Percentiles rank a stretch among this genome's conserved stretches.
These are phyloP conservation scores for Yamadazyma membranifaciens DNA, from an alignment of 1,139 yeast genomes.

Conservation along the genomic window DNA sequence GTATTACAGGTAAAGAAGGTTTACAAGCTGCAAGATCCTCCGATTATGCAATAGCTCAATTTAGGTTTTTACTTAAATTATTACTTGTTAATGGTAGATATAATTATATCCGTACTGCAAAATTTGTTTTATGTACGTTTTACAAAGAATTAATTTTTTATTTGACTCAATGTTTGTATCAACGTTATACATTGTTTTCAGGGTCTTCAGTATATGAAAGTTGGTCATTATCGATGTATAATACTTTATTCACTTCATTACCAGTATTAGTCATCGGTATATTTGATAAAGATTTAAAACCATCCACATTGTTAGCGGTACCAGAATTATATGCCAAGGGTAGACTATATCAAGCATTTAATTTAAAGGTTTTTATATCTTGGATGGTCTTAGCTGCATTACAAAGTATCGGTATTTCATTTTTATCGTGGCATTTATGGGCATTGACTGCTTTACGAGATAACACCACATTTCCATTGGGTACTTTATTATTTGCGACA, in stretches of 20 bases:
- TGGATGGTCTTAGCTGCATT: conserved; percentile 82
- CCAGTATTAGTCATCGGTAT: conserved; percentile 94
- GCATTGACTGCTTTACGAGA: conserved; percentile 67
- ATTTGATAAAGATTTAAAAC: conserved; percentile 87
- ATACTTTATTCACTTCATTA: conserved; percentile 88
- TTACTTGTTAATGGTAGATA: conserved; percentile 93
- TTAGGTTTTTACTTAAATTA: conserved; percentile 76
- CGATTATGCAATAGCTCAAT: conserved; percentile 95
- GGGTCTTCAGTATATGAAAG: conserved; percentile 93
- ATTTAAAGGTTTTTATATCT: conserved; percentile 60
- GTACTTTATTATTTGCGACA: conserved; percentile 71
- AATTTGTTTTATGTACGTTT: conserved; percentile 89
- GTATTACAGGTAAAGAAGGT: conserved; percentile 96
- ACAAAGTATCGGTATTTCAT: conserved; percentile 72
- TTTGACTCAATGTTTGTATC: conserved; percentile 83
- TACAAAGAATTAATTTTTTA: conserved; percentile 92
- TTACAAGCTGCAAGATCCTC: conserved; percentile 94
- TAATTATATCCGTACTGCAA: conserved; percentile 87
- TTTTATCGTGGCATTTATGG: conserved; percentile 64
- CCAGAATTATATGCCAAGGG: conserved; percentile 89
- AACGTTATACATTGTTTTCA: conserved; percentile 82
- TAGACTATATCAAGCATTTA: conserved; percentile 72
- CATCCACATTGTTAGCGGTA: conserved; percentile 84
- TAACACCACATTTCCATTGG: conserved; percentile 78
- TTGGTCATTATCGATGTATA: conserved; percentile 97